phyloP scores from a whole-genome alignment of 148 eudicot species.

The Arbutus unedo region DNA sequence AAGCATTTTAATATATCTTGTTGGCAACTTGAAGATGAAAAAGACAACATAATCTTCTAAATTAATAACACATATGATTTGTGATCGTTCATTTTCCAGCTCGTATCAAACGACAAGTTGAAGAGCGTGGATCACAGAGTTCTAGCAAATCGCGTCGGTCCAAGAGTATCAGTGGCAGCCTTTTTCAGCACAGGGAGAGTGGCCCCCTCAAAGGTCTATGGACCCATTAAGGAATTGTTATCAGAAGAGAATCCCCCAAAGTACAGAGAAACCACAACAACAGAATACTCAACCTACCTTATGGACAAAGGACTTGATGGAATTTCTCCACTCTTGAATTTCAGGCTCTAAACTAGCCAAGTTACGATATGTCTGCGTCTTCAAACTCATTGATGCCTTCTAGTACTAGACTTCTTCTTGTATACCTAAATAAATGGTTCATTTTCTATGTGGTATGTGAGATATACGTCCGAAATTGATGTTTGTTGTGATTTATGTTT shows the following conservation, averaged over 20 bases:
- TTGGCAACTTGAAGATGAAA: background rate
- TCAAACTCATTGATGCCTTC: no score
- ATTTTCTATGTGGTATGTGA: background rate
- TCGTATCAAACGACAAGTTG: background rate
- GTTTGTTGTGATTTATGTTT: background rate
- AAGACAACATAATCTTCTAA: background rate
- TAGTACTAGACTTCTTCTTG: no score
- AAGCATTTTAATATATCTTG: background rate
- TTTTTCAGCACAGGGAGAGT: conserved; percentile 29
- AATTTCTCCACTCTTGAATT: background rate
- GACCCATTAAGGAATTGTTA: conserved; percentile 34
- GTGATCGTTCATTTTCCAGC: background rate
- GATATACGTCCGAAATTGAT: background rate
- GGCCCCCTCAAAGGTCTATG: conserved; percentile 16
- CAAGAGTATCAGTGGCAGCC: conserved; percentile 51
- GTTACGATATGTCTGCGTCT: no score
- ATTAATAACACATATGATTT: background rate
- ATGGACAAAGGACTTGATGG: background rate
- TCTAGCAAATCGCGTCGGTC: conserved; percentile 35
- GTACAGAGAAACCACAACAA: conserved; percentile 18
- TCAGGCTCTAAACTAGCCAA: background rate
- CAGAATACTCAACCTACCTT: background rate
- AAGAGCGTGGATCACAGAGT: conserved; percentile 56
- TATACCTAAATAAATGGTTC: no score
- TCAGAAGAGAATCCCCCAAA: conserved; percentile 24